These are phyloP conservation scores for Bryum argenteum DNA, from an alignment of 225 moss, liverwort and hornwort species.

Conservation along the genomic window DNA sequence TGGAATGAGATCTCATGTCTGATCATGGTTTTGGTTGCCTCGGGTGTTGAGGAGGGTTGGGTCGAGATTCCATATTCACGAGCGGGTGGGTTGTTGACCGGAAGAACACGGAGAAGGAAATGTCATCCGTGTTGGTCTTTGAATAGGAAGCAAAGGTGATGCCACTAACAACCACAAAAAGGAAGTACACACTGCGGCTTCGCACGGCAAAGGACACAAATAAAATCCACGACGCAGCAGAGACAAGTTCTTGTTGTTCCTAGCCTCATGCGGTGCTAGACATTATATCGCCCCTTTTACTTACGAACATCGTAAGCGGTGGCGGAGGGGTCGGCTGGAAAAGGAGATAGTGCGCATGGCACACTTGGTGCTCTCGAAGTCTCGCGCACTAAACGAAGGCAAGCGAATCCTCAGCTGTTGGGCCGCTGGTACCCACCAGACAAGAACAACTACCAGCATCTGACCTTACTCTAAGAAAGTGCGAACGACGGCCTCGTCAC, in stretches of 20 bases:
- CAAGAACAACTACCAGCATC: slow-evolving; percentile 79
- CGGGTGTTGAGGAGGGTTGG: slow-evolving; percentile 83
- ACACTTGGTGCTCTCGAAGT: slow-evolving; percentile 75
- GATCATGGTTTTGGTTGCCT: slow-evolving; percentile 30
- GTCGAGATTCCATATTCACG: slow-evolving; percentile 64
- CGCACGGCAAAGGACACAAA: slow-evolving; percentile 95
- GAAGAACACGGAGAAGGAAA: slow-evolving; percentile 94
- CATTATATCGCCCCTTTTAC: slow-evolving; percentile 87
- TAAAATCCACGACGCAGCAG: slow-evolving; percentile 93
- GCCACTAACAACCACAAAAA: slow-evolving; percentile 74
- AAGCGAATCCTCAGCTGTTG: slow-evolving; percentile 96
- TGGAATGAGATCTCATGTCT: not conserved
- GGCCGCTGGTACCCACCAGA: slow-evolving; percentile 99
- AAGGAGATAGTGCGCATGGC: slow-evolving; percentile 85
- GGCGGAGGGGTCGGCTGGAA: slow-evolving; percentile 67
- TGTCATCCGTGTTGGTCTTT: slow-evolving; percentile 86
- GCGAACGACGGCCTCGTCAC: slow-evolving; percentile 88
- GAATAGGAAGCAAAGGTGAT: slow-evolving; percentile 92
- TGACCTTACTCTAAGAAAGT: slow-evolving; percentile 75
- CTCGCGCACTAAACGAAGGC: slow-evolving; percentile 82
- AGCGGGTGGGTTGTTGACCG: slow-evolving; percentile 48
- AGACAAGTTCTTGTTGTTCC: slow-evolving; percentile 81
- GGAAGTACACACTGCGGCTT: slow-evolving; percentile 81
- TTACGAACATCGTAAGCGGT: slow-evolving; percentile 91
- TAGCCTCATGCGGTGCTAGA: slow-evolving; percentile 95